Evolutionary conservation across 2,329 filamentous ascomycete genomes (phyloP), one percentile per base, ranked within the genome.

Genomic region (Penicillium hordei): DNA sequence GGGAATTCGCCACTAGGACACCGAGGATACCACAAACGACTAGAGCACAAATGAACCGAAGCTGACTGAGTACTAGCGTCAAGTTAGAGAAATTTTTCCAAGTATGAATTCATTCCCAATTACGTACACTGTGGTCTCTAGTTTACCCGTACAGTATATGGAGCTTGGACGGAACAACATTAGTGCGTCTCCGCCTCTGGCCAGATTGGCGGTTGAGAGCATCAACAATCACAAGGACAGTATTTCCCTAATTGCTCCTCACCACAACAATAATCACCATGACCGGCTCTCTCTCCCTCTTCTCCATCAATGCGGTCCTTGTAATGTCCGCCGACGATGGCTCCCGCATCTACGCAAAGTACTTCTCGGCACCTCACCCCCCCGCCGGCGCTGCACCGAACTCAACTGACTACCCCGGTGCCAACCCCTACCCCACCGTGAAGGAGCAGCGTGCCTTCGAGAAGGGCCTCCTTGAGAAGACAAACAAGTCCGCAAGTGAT

Each of bases 381-480:
- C 80, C 89, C 75, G 76, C 89, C 80, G 80, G 80, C 68, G 75
- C 77, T 58, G 76, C 82, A 56, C 79, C 82, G 65, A 81, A 84
- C 66, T 79, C 83, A 52, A 79, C 78, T 66, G 79, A 84, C 71
- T 84, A 83, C 68, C 84, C 84, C 45, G 84, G 84, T 70, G 83
- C 84, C 64, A 91, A 89, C 73, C 91, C 93, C 23, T 97, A 97
- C 77, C 82, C 90, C 58, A 91, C 91, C 58, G 78, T 94, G 55
- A 97, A 97, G 81, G 87, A 95, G 68, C 94, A 99, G 79, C 96
- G 95, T 77, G 85, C 90, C 2, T 99, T 99, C 72, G 94, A 99
- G 78, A 97, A 97, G 81, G 94, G 93, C 6, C 84, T 99, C 39
- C 80, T 97, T 59, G 89, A 96, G 71, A 97, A 99, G 84, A 97